These are phyloP conservation scores for Rubia yunnanensis DNA, from an alignment of 257 asterid genomes.

Conservation along the genomic window DNA sequence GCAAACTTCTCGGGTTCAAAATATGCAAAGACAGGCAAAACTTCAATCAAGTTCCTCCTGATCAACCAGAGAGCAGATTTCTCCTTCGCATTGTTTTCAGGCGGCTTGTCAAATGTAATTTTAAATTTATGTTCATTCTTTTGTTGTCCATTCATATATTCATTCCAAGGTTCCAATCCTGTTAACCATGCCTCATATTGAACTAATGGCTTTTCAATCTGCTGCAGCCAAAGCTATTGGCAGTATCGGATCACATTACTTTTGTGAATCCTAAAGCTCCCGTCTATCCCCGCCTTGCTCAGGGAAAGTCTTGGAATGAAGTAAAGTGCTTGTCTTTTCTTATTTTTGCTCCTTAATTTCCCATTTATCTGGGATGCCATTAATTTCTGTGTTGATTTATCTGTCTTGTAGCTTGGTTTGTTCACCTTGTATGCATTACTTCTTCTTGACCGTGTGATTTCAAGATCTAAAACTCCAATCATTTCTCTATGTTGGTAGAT, in stretches of 20 bases:
- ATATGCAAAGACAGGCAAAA: constrained; percentile 53
- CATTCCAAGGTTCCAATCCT: neutral
- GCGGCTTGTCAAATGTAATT: constrained; percentile 32
- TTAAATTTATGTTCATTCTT: neutral
- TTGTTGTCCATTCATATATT: neutral
- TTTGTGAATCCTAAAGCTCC: constrained; percentile 89
- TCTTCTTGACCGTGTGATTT: neutral
- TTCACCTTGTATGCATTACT: neutral
- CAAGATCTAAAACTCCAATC: neutral
- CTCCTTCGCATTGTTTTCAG: constrained; percentile 46
- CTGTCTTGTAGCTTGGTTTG: neutral
- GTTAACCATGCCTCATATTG: neutral
- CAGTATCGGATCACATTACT: constrained; percentile 67
- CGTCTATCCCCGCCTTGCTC: constrained; percentile 89
- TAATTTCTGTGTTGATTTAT: neutral
- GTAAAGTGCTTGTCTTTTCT: constrained; percentile 32
- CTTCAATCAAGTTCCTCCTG: constrained; percentile 54
- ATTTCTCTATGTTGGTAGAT: constrained; percentile 34
- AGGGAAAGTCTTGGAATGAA: constrained; percentile 88
- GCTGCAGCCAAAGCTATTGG: constrained; percentile 74
- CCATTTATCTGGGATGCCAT: neutral
- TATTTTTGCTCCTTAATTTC: neutral
- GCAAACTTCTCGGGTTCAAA: constrained; percentile 50
- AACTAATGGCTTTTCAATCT: constrained; percentile 8
- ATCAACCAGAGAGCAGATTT: constrained; percentile 68